phyloP scores from a whole-genome alignment of 2,329 filamentous ascomycete species.

The Pseudogymnoascus sp. region DNA sequence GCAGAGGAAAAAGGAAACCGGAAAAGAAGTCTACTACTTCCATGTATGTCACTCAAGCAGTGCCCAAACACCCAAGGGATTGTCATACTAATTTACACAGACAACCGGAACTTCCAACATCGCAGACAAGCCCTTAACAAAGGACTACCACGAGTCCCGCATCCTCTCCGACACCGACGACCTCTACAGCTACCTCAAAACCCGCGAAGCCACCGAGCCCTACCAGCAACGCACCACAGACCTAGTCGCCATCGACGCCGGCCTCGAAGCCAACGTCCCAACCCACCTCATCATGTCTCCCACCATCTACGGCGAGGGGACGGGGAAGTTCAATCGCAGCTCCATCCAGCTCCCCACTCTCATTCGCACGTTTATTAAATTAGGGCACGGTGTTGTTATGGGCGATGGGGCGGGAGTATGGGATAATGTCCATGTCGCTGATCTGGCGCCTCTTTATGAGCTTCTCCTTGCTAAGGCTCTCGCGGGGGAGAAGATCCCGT shows the following conservation, averaged over 20 bases:
- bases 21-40: slow-evolving; percentile 31
- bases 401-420: slow-evolving; percentile 32
- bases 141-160: slow-evolving; percentile 24
- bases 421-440: slow-evolving; percentile 38
- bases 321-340: slow-evolving; percentile 33
- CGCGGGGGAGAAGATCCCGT: slow-evolving; percentile 25
- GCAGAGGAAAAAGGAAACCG: slow-evolving; percentile 29
- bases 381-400: slow-evolving; percentile 27
- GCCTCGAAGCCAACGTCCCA: slow-evolving; percentile 33
- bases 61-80: not conserved
- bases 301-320: slow-evolving; percentile 38
- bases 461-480: slow-evolving; percentile 30
- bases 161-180: slow-evolving; percentile 37
- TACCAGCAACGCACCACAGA: slow-evolving; percentile 39
- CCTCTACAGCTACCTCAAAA: slow-evolving; percentile 34
- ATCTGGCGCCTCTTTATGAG: slow-evolving; percentile 35
- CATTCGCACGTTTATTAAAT: slow-evolving; percentile 25
- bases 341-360: slow-evolving; percentile 34
- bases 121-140: slow-evolving; percentile 33
- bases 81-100: slow-evolving; percentile 12
- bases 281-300: slow-evolving; percentile 39
- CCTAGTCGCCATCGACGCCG: slow-evolving; percentile 33
- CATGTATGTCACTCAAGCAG: slow-evolving; percentile 25
- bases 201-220: slow-evolving; percentile 28
- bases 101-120: slow-evolving; percentile 38